Conservation (phyloP, 2,329 filamentous ascomycete genomes). For the Aspergillus sp. region DNA sequence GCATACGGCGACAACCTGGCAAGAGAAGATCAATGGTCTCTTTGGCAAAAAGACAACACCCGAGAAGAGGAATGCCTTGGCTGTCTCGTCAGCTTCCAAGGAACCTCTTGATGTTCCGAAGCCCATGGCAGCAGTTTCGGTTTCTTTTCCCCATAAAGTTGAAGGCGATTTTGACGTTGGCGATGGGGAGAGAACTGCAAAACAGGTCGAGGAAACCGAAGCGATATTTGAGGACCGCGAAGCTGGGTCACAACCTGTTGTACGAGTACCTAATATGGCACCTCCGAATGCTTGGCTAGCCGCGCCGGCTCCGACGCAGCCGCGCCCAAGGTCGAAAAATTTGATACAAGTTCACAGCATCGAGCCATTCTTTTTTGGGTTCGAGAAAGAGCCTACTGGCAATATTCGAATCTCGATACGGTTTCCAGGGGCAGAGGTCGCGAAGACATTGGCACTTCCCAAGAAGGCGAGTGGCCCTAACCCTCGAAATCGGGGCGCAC, state of each 20-base stretch:
- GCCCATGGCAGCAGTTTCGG: slow-evolving; percentile 52
- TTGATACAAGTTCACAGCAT: slow-evolving; percentile 44
- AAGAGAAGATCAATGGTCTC: slow-evolving; percentile 74
- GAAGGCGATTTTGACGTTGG: slow-evolving; percentile 30
- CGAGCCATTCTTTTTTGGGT: slow-evolving; percentile 37
- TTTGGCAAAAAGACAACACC: slow-evolving; percentile 52
- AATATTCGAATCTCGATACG: slow-evolving; percentile 37
- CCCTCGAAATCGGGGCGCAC: slow-evolving; percentile 19
- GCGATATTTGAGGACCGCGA: slow-evolving; percentile 76
- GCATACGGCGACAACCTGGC: slow-evolving; percentile 54
- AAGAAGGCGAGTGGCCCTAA: slow-evolving; percentile 21
- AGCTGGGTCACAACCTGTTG: slow-evolving; percentile 65
- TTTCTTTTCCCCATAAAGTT: slow-evolving; percentile 54
- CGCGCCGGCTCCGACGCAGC: slow-evolving; percentile 33
- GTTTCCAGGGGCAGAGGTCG: slow-evolving; percentile 39
- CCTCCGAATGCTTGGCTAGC: slow-evolving; percentile 58
- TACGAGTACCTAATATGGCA: slow-evolving; percentile 57
- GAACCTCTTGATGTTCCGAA: slow-evolving; percentile 54
- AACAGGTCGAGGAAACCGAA: slow-evolving; percentile 67
- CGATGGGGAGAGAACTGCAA: slow-evolving; percentile 47
- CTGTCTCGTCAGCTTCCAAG: slow-evolving; percentile 61
- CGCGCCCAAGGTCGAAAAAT: slow-evolving; percentile 36
- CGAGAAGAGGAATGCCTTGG: slow-evolving; percentile 48
- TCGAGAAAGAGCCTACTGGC: slow-evolving; percentile 31
- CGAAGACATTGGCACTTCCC: slow-evolving; percentile 35